phyloP scores from a whole-genome alignment of 192 early-diverging fungal species.

The Podila epicladia region DNA sequence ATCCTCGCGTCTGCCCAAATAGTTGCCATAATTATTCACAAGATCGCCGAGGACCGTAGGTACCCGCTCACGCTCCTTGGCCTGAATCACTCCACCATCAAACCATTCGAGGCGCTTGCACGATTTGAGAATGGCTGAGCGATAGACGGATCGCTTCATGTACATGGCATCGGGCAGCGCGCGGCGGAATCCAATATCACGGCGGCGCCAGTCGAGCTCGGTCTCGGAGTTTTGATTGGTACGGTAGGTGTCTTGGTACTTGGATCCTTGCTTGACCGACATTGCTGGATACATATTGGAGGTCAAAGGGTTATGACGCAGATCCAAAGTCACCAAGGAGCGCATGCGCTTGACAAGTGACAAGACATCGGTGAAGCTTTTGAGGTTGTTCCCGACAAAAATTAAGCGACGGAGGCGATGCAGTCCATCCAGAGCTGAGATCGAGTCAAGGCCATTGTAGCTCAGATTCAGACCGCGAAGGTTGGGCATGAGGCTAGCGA shows the following conservation, averaged over 20 bases:
- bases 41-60: conserved; percentile 25
- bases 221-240: conserved; percentile 42
- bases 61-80: conserved; percentile 37
- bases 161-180: conserved; percentile 42
- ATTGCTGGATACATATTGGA: conserved; percentile 54
- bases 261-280: conserved; percentile 46
- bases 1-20: conserved; percentile 32
- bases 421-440: conserved; percentile 45
- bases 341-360: conserved; percentile 46
- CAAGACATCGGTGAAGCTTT: conserved; percentile 40
- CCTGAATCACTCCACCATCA: conserved; percentile 35
- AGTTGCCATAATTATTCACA: conserved; percentile 33
- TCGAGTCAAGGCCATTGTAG: conserved; percentile 51
- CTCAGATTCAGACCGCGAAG: conserved; percentile 52
- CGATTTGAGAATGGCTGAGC: conserved; percentile 40
- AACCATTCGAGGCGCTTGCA: conserved; percentile 46
- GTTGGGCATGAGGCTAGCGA: conserved; percentile 53
- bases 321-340: conserved; percentile 38
- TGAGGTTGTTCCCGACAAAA: conserved; percentile 56
- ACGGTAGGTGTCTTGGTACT: conserved; percentile 47
- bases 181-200: conserved; percentile 40
- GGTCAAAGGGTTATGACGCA: conserved; percentile 43
- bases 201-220: conserved; percentile 42
- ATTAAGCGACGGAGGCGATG: conserved; percentile 53
- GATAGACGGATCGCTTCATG: conserved; percentile 41